Percentiles rank a stretch among this genome's conserved stretches.
These are phyloP conservation scores for Jaltomata sinuosa DNA, from an alignment of 257 asterid species.

Conservation along the genomic window DNA sequence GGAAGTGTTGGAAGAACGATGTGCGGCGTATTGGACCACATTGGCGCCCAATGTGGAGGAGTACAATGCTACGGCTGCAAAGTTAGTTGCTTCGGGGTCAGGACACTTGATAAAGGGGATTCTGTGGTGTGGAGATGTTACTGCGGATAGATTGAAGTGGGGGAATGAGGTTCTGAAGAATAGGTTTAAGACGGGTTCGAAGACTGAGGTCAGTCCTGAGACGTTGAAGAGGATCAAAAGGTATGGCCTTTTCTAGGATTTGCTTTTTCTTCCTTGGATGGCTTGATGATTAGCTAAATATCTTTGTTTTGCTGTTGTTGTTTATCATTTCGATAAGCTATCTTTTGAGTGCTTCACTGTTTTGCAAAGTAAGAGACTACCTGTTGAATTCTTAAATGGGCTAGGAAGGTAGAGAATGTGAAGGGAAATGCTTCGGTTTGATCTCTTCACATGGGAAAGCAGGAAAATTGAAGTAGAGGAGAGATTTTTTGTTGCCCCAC, in stretches of 20 bases:
- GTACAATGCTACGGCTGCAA: constrained; percentile 73
- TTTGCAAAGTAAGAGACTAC: neutral
- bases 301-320: neutral
- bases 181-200: constrained; percentile 52
- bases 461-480: neutral
- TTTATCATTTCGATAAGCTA: neutral
- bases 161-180: constrained; percentile 73
- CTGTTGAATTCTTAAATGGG: neutral
- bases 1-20: constrained; percentile 67
- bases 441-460: neutral
- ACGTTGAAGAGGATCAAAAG: constrained; percentile 77
- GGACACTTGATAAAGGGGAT: constrained; percentile 88
- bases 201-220: constrained; percentile 54
- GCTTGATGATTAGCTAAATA: neutral
- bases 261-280: neutral
- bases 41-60: constrained; percentile 97
- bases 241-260: constrained; percentile 20
- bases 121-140: constrained; percentile 96
- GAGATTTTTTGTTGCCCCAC: neutral
- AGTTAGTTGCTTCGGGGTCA: constrained; percentile 75
- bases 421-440: neutral
- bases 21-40: constrained; percentile 94
- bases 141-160: constrained; percentile 71
- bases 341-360: neutral
- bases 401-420: neutral